phyloP scores from a whole-genome alignment of 129 eudicot species.

The Flaveria sonorensis region DNA sequence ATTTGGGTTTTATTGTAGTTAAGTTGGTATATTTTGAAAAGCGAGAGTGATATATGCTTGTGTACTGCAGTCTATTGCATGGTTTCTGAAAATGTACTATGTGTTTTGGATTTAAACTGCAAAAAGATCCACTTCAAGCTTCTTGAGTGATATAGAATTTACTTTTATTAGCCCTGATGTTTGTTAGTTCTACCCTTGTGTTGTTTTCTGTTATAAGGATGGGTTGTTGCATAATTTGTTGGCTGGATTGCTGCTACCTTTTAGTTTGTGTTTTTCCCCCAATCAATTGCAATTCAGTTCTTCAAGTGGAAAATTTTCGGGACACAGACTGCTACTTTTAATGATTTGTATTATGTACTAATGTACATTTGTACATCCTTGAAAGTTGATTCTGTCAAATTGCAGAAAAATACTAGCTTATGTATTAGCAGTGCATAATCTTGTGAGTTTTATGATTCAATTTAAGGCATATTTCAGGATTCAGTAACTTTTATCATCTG shows the following conservation, averaged over 20 bases:
- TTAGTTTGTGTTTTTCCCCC: not conserved
- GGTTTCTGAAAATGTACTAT: not conserved
- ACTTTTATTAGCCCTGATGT: not conserved
- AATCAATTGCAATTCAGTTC: not conserved
- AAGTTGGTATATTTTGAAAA: not conserved
- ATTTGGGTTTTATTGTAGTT: not conserved
- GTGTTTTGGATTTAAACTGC: not conserved
- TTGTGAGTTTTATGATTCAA: not conserved
- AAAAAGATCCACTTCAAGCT: not conserved
- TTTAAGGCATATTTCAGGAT: not conserved
- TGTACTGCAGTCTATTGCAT: not conserved
- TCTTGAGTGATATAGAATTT: not conserved
- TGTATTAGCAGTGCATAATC: too few species aligned
- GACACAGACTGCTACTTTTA: not conserved
- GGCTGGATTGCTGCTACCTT: not conserved
- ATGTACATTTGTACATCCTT: too few species aligned
- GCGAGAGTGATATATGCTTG: slow-evolving; percentile 5
- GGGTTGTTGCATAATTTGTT: not conserved
- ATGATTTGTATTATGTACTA: not conserved
- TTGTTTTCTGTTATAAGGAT: not conserved
- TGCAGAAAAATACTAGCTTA: too few species aligned
- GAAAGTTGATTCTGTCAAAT: too few species aligned
- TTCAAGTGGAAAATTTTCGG: not conserved
- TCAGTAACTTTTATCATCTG: not conserved
- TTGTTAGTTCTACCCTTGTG: not conserved